A percentile compares a stretch with the other conserved stretches of the same genome.
Evolutionary conservation across 371 early-diverging fungal genomes (phyloP).

Genomic region (Saksenaea oblongispora): DNA sequence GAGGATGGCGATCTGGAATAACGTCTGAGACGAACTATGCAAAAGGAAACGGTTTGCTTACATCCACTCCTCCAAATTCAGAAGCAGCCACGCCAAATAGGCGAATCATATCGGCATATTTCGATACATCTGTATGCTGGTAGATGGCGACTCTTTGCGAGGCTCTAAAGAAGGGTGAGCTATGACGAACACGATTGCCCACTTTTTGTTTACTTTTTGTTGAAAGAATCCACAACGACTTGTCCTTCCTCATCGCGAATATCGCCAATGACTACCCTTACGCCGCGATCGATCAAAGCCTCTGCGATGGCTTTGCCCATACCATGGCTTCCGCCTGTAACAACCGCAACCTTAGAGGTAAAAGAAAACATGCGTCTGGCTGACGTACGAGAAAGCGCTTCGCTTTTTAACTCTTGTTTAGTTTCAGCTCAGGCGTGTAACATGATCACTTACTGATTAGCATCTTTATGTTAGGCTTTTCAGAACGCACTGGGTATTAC

Average conservation of each 20-base stretch:
- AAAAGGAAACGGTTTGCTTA: conserved; percentile 42
- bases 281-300: conserved; percentile 50
- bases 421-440: too few species aligned
- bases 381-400: too few species aligned
- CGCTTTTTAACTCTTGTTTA: too few species aligned
- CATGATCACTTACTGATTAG: too few species aligned
- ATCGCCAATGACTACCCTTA: conserved; percentile 65
- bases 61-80: conserved; percentile 63
- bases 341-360: conserved; percentile 56
- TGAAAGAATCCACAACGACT: conserved; percentile 34
- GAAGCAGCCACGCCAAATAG: conserved; percentile 51
- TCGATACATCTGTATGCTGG: conserved; percentile 62
- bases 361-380: conserved; percentile 33
- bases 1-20: conserved; percentile 15
- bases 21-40: background rate
- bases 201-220: conserved; percentile 35
- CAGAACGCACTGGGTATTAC: too few species aligned
- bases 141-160: conserved; percentile 40
- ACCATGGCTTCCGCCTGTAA: conserved; percentile 66
- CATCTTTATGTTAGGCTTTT: too few species aligned
- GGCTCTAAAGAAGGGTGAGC: conserved; percentile 17
- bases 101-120: conserved; percentile 40
- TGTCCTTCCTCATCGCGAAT: conserved; percentile 47
- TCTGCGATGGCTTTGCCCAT: conserved; percentile 59
- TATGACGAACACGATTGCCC: too few species aligned